phyloP scores from a whole-genome alignment of 2,329 filamentous ascomycete species.

The Malbranchea zuffiana region DNA sequence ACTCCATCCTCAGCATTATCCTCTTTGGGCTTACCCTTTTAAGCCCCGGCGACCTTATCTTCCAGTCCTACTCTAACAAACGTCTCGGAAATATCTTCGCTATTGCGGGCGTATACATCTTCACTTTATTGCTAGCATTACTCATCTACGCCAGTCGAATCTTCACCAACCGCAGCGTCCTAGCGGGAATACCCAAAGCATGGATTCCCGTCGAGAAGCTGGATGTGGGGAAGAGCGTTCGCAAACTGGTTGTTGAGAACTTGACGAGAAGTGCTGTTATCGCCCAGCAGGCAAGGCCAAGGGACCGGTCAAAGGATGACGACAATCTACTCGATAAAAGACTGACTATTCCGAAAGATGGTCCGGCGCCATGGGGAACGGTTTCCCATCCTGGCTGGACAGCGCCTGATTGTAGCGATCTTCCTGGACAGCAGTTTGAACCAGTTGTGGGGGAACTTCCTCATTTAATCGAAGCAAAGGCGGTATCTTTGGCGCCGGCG shows the following conservation, averaged over 20 bases:
- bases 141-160: conserved; percentile 76
- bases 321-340: conserved; percentile 12
- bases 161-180: conserved; percentile 69
- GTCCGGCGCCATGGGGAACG: conserved; percentile 61
- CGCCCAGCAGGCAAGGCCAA: conserved; percentile 64
- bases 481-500: conserved; percentile 67
- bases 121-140: conserved; percentile 57
- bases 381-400: conserved; percentile 84
- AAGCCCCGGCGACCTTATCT: conserved; percentile 69
- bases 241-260: conserved; percentile 61
- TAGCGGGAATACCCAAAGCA: conserved; percentile 72
- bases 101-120: conserved; percentile 62
- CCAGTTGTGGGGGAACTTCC: conserved; percentile 75
- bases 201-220: conserved; percentile 80
- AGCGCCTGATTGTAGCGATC: conserved; percentile 61
- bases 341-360: conserved; percentile 24
- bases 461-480: conserved; percentile 83
- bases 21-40: conserved; percentile 64
- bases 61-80: conserved; percentile 56
- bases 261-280: conserved; percentile 69
- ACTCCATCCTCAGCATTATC: conserved; percentile 63
- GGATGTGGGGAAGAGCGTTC: conserved; percentile 64
- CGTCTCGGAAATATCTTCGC: conserved; percentile 75
- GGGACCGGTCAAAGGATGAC: conserved; percentile 42
- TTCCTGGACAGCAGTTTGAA: conserved; percentile 72